phyloP scores from a whole-genome alignment of 768 basidiomycete genomes.

The Gloeostereum incarnatum region DNA sequence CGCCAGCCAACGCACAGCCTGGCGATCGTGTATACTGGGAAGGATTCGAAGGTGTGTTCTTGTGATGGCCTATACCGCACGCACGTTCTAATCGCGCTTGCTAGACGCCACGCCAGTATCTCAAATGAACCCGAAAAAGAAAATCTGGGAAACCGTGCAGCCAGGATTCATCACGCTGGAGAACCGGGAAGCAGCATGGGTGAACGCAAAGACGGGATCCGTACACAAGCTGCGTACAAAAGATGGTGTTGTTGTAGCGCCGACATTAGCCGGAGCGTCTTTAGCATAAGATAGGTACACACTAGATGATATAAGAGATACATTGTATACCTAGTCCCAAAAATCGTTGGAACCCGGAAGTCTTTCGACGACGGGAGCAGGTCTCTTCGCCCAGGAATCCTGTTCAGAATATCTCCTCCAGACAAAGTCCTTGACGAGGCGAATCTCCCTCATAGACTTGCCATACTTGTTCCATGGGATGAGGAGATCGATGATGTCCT shows the following conservation, averaged over 20 bases:
- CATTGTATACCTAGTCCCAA: no score
- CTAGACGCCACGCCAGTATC: conserved; percentile 58
- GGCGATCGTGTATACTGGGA: conserved; percentile 96
- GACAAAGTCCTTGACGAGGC: neutral
- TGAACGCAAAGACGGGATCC: conserved; percentile 71
- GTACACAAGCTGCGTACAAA: conserved; percentile 83
- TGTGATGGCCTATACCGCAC: neutral
- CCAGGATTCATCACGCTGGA: conserved; percentile 91
- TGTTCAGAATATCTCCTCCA: neutral
- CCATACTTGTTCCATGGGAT: conserved; percentile 1
- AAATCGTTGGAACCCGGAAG: no score
- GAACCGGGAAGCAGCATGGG: conserved; percentile 84
- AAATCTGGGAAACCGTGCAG: conserved; percentile 96
- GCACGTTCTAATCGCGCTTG: conserved; percentile 2
- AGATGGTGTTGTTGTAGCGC: conserved; percentile 72
- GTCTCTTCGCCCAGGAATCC: conserved; percentile 3
- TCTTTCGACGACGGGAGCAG: no score
- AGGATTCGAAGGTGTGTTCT: conserved; percentile 68
- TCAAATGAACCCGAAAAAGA: conserved; percentile 97
- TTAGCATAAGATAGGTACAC: conserved; percentile 71
- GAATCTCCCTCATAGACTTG: neutral
- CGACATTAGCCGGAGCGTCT: conserved; percentile 83
- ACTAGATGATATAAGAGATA: no score
- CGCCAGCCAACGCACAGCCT: conserved; percentile 77
- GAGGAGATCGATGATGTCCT: neutral